phyloP scores from a whole-genome alignment of 1,284 basidiomycete genomes.

The Pyrrhoderma noxium region DNA sequence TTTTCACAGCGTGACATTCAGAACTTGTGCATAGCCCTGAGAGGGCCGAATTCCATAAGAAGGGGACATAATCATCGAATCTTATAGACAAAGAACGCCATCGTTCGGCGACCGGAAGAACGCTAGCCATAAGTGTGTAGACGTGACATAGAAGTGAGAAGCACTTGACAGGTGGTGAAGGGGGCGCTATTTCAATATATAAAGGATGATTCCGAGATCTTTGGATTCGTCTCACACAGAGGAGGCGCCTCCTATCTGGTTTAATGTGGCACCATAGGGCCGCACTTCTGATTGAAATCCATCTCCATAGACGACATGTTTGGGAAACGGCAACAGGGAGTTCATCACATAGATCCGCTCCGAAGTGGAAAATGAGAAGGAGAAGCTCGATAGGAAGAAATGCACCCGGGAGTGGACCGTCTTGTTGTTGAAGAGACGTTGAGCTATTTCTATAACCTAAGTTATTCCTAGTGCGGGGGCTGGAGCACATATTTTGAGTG shows the following conservation, averaged over 20 bases:
- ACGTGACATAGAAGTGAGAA: conserved; percentile 38
- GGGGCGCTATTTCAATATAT: conserved; percentile 33
- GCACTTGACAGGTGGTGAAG: neutral
- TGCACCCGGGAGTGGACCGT: conserved; percentile 2
- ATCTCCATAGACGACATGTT: conserved; percentile 55
- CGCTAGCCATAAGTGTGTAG: conserved; percentile 52
- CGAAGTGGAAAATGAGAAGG: conserved; percentile 51
- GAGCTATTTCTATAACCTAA: neutral
- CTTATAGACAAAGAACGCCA: conserved; percentile 54
- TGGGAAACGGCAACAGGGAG: conserved; percentile 55
- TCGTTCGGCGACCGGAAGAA: conserved; percentile 41
- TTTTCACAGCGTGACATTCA: conserved; percentile 30
- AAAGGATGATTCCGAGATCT: conserved; percentile 52
- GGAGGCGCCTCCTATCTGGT: conserved; percentile 38
- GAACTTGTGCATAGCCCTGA: conserved; percentile 37
- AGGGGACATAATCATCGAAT: conserved; percentile 50
- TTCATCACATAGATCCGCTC: conserved; percentile 45
- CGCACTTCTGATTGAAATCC: conserved; percentile 48
- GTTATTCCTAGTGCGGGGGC: neutral
- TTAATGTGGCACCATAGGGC: conserved; percentile 52
- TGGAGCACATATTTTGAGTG: neutral
- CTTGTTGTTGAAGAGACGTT: neutral
- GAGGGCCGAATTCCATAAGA: conserved; percentile 57
- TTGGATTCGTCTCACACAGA: conserved; percentile 53
- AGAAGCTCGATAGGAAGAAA: conserved; percentile 48